These are phyloP conservation scores for Penicillium manginii DNA, from an alignment of 495 filamentous ascomycete genomes.

Conservation along the genomic window DNA sequence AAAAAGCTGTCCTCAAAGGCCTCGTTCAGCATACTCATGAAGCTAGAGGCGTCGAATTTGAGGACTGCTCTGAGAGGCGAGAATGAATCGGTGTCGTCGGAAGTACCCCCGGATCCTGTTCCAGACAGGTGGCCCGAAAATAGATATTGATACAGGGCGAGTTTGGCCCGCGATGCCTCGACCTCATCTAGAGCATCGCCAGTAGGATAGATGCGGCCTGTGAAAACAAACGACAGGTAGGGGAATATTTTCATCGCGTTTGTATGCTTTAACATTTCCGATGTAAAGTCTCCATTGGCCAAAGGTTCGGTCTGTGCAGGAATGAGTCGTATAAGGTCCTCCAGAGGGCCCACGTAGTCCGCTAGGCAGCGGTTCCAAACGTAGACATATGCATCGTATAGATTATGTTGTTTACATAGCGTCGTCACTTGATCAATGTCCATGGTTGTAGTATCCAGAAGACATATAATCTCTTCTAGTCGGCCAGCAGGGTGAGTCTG, in stretches of 20 bases:
- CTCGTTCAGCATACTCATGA: conserved; percentile 94
- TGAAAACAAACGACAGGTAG: conserved; percentile 91
- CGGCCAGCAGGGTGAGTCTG: conserved; percentile 68
- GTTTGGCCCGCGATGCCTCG: conserved; percentile 75
- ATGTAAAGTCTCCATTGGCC: conserved; percentile 39
- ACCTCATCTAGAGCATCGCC: conserved; percentile 71
- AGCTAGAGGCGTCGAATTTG: conserved; percentile 85
- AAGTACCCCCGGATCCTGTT: conserved; percentile 60
- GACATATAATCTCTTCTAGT: conserved; percentile 94
- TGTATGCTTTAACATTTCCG: conserved; percentile 40
- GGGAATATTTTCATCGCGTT: conserved; percentile 93
- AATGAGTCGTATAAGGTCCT: conserved; percentile 81
- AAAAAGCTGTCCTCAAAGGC: conserved; percentile 95
- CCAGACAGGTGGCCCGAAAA: conserved; percentile 74
- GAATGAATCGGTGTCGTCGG: conserved; percentile 71
- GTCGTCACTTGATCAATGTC: conserved; percentile 92
- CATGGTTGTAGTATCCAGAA: conserved; percentile 85
- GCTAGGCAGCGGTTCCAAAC: conserved; percentile 90
- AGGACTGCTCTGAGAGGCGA: conserved; percentile 83
- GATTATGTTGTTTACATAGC: conserved; percentile 84
- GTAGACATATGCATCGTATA: conserved; percentile 96
- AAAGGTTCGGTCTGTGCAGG: conserved; percentile 32
- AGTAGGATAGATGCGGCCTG: conserved; percentile 87
- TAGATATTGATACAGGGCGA: conserved; percentile 86
- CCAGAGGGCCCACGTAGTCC: conserved; percentile 89